Base-by-base conservation (phyloP, 768 basidiomycete genomes). In the Leccinum barrowsii region DNA sequence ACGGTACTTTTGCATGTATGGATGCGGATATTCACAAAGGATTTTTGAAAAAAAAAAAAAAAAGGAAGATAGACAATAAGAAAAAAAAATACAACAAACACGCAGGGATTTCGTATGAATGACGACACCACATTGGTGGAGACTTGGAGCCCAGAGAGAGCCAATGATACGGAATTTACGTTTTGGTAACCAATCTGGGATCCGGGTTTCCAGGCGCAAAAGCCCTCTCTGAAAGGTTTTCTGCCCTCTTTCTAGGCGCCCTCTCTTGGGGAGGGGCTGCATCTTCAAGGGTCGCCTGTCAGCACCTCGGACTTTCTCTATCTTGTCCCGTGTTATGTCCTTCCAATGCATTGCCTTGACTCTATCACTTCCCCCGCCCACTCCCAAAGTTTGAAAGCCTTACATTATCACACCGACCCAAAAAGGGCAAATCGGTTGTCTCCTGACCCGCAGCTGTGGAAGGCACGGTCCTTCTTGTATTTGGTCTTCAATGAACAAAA, bases 121-220 rank as follows among this genome's bases (percentile, higher is more conserved):
- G 19, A 44, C 42, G 42, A 44, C 42, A 44, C 42, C 19, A 44
- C 37, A 5, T 2, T 12, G 35, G 35, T 42, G 42, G 42, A 44
- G 42, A 6, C 19, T 12, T 44, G 34, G 28, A 24, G 28, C n/a
- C n/a, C 49, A 28, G 26, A 30, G 19, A 40, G n/a, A 2, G 32
- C 32, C 32, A 1, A 28, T 28, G 8, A 32, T 17, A 44, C 46
- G 32, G 49, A 50, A 26, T 34, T 24, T 26, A 52, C 19, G 19
- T 42, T 19, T 55, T 55, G 26, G 28, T 65, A 51, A 59, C 58
- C 55, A 65, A 62, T 65, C 42, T 7, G 48, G 15, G 17, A 24
- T 17, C 47, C 24, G 11, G 7, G 17, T 21, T 28, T 28, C 48
- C 24, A 44, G 42, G 42, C 19, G 42, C n/a, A 19, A 42, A 42